These are phyloP conservation scores for Stellera chamaejasme DNA, from an alignment of 345 rosid species.

Conservation along the genomic window DNA sequence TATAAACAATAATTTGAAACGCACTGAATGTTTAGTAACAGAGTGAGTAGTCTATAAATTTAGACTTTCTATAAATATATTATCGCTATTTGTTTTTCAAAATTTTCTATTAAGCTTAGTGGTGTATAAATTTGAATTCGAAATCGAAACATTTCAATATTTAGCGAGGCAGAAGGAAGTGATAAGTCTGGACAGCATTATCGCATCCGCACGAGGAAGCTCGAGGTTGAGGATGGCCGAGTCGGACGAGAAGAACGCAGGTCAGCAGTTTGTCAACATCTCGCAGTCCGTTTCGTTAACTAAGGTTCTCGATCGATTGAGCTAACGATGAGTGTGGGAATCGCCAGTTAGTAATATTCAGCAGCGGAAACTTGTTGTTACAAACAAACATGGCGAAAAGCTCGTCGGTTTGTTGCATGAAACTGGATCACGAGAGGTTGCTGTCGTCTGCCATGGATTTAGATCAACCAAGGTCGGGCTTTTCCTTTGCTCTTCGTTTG, in stretches of 20 bases:
- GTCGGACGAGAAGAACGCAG: constrained; percentile 21
- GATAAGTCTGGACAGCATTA: too few species aligned
- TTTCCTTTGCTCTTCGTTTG: background rate
- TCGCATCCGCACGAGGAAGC: constrained; percentile 2
- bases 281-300: background rate
- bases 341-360: constrained; percentile 6
- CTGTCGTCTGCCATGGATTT: constrained; percentile 76
- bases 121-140: too few species aligned
- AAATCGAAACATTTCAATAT: too few species aligned
- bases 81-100: too few species aligned
- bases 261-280: constrained; percentile 10
- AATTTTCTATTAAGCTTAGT: too few species aligned
- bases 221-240: constrained; percentile 32
- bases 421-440: constrained; percentile 55
- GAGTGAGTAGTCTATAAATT: too few species aligned
- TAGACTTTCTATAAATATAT: too few species aligned
- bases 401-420: constrained; percentile 71
- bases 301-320: background rate
- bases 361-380: constrained; percentile 34
- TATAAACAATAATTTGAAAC: too few species aligned
- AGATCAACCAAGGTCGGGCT: constrained; percentile 50
- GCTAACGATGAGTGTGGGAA: constrained; percentile 1
- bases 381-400: constrained; percentile 53
- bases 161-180: too few species aligned
- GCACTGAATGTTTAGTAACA: too few species aligned